phyloP scores from a whole-genome alignment of 805 yeast species.

The Yamadazyma endophytica region DNA sequence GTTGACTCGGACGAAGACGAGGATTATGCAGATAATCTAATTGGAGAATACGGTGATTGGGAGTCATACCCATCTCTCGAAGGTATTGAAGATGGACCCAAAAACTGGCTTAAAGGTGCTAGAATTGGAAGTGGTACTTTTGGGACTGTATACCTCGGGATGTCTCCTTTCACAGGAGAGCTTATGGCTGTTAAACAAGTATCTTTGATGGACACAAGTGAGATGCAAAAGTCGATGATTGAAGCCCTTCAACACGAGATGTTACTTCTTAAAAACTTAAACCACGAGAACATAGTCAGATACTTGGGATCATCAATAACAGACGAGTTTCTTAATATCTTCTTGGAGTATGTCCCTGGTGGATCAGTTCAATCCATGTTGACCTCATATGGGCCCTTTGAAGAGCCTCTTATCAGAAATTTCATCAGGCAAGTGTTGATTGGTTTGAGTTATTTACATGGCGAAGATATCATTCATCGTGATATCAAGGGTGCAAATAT shows the following conservation, averaged over 20 bases:
- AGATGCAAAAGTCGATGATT: constrained; percentile 48
- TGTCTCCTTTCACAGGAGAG: constrained; percentile 90
- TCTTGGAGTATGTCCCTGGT: constrained; percentile 57
- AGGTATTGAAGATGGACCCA: constrained; percentile 36
- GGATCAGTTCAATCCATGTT: constrained; percentile 63
- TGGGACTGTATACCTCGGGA: constrained; percentile 89
- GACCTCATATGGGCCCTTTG: constrained; percentile 72
- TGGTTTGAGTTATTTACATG: constrained; percentile 73
- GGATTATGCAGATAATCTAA: constrained; percentile 34
- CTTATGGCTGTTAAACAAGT: constrained; percentile 97
- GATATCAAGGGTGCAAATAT: constrained; percentile 90
- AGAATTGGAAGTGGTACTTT: constrained; percentile 92
- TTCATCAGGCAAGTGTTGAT: constrained; percentile 72
- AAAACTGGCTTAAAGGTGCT: constrained; percentile 90
- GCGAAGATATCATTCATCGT: constrained; percentile 72
- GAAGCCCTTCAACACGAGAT: constrained; percentile 84
- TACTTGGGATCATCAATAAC: constrained; percentile 86
- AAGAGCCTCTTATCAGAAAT: constrained; percentile 68
- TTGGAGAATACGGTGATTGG: constrained; percentile 20
- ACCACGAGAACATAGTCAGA: constrained; percentile 90
- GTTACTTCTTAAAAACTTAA: constrained; percentile 66
- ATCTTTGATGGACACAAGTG: constrained; percentile 49
- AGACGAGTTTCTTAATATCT: constrained; percentile 69
- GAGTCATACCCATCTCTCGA: constrained; percentile 9
- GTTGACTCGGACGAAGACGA: constrained; percentile 38